These are phyloP conservation scores for Pythium scleroteichum DNA, from an alignment of 352 stramenopile species.

Conservation along the genomic window DNA sequence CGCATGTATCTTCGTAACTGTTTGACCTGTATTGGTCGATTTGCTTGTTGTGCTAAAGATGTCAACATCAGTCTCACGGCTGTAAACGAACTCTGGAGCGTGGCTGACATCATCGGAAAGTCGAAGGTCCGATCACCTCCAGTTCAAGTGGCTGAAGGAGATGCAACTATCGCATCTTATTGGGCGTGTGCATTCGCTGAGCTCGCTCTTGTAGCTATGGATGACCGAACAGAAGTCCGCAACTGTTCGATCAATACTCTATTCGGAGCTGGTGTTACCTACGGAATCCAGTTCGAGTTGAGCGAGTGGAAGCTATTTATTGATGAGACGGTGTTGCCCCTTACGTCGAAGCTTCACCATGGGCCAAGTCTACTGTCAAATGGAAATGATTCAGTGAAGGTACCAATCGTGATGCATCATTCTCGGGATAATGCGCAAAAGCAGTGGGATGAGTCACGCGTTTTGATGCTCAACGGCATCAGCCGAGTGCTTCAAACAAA, in stretches of 20 bases:
- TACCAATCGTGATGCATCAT: conserved; percentile 91
- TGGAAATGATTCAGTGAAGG: background rate
- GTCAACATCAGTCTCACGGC: conserved; percentile 98
- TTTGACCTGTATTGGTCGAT: conserved; percentile 93
- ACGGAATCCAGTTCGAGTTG: conserved; percentile 90
- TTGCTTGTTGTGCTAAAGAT: conserved; percentile 92
- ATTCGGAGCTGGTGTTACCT: conserved; percentile 96
- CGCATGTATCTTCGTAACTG: conserved; percentile 64
- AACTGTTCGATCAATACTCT: conserved; percentile 98
- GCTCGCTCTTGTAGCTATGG: conserved; percentile 87
- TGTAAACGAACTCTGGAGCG: conserved; percentile 96
- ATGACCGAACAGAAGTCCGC: conserved; percentile 92
- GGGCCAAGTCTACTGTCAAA: conserved; percentile 22
- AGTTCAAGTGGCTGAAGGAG: background rate
- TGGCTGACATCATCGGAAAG: conserved; percentile 87
- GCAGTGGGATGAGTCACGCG: conserved; percentile 97
- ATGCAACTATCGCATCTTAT: conserved; percentile 22
- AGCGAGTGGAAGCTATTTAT: conserved; percentile 93
- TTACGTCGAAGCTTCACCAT: conserved; percentile 70
- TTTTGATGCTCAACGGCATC: conserved; percentile 93
- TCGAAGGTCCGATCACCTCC: conserved; percentile 31
- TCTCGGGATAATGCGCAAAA: conserved; percentile 95
- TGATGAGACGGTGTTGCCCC: conserved; percentile 92
- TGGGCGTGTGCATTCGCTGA: conserved; percentile 79
- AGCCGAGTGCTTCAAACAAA: conserved; percentile 92